Conservation (phyloP, 345 rosid species). For the Citrus trifoliata region DNA sequence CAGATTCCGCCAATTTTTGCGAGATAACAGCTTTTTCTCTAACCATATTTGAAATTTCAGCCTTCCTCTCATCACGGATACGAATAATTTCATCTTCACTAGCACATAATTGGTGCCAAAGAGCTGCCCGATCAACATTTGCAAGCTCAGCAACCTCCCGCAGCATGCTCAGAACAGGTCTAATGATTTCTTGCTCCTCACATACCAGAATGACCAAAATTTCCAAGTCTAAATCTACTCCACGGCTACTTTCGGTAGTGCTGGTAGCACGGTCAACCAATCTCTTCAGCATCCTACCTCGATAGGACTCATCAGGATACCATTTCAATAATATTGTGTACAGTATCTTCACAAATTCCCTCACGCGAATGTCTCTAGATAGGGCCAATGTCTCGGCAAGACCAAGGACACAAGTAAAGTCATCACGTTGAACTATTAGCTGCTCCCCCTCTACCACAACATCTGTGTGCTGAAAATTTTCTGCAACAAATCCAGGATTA, state of each 20-base stretch:
- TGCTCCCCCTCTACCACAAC: constrained; percentile 67
- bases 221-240: constrained; percentile 72
- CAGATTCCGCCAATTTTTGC: constrained; percentile 75
- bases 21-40: constrained; percentile 62
- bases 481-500: constrained; percentile 47
- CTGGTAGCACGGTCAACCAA: constrained; percentile 85
- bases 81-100: constrained; percentile 77
- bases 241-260: constrained; percentile 54
- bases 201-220: constrained; percentile 74
- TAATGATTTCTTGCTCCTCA: constrained; percentile 76
- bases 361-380: constrained; percentile 66
- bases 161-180: constrained; percentile 79
- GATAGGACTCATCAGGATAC: constrained; percentile 76
- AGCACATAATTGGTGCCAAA: constrained; percentile 86
- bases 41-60: constrained; percentile 58
- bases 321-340: constrained; percentile 80
- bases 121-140: constrained; percentile 86
- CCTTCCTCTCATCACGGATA: constrained; percentile 65
- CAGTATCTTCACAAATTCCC: constrained; percentile 80
- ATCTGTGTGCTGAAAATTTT: constrained; percentile 52
- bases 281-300: constrained; percentile 78
- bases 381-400: constrained; percentile 91
- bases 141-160: constrained; percentile 88
- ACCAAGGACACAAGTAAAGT: constrained; percentile 72
- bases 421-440: constrained; percentile 55